Evolutionary conservation across 2,329 filamentous ascomycete genomes (phyloP), one percentile per base, ranked within the genome.

Genomic region (Endothia cerciana): DNA sequence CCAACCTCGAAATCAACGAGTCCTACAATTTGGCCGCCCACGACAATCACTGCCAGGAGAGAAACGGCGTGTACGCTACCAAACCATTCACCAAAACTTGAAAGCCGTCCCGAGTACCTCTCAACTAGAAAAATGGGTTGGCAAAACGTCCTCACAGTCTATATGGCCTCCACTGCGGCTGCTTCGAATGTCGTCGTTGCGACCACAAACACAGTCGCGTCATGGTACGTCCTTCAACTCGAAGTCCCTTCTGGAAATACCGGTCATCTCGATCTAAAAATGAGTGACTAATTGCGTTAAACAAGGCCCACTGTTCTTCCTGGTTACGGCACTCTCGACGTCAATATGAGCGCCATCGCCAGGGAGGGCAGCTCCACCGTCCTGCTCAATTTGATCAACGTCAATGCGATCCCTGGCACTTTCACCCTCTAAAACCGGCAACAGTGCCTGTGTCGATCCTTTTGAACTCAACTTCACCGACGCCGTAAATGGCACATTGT

Each of bases 341-440:
- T 59, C 40, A 59, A 59, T 8, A 59, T 59, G 22, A 59, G n/a
- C 40, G 13, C 25, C 25, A 43, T 59, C 22, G 56, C 38, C 56
- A 30, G 13, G 22, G 38, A 59, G 2, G 13, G 36, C 22, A 6
- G 17, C 17, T 59, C 56, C 40, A 19, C 56, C 40, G 40, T 30
- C 56, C 56, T 59, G 1, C 38, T 59, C n/a, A 28, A 19, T 38
- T n/a, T 59, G 22, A 43, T 59, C 38, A 17, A 59, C 56, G 15
- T 11, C 11, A 43, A 59, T 2, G 11, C 40, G 22, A 45, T 59
- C 7, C 56, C 56, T 19, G 17, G 2, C 25, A 30, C n/a, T 3
- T 59, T 59, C 38, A 43, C 25, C 25, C 4, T 59, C 25, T 11
- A 59, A 45, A 17, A 36, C 45, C 6, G 56, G 38, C 40, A 6